phyloP scores from a whole-genome alignment of 78 protist species.

The Chrysochromulina parva region DNA sequence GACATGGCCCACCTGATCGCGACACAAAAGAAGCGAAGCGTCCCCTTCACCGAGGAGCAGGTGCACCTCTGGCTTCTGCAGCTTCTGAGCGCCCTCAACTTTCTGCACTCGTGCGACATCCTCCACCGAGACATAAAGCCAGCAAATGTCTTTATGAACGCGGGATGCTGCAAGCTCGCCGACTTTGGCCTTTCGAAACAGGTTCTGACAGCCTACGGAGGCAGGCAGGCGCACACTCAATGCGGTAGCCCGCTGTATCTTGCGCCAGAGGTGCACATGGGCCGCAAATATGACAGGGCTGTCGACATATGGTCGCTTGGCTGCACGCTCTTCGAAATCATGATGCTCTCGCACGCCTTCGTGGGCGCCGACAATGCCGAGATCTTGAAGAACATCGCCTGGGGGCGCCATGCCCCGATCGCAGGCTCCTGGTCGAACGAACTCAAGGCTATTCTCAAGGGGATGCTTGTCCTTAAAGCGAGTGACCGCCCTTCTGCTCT shows the following conservation, averaged over 20 bases:
- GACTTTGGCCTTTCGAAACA: not conserved
- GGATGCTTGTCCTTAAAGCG: not conserved
- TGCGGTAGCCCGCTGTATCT: not conserved
- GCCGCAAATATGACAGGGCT: not conserved
- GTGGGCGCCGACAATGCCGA: not conserved
- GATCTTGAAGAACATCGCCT: not conserved
- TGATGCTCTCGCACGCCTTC: not conserved
- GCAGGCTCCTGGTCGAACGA: not conserved
- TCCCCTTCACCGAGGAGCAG: not conserved
- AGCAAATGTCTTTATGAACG: not conserved
- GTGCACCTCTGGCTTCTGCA: not conserved
- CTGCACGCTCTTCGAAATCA: not conserved
- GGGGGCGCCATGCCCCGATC: not conserved
- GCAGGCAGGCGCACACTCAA: not conserved
- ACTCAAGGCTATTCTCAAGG: not conserved
- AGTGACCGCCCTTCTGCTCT: no score
- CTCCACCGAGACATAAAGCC: not conserved
- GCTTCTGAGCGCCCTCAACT: not conserved
- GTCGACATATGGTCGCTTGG: not conserved
- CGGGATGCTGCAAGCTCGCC: not conserved
- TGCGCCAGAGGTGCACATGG: slow-evolving; percentile 4
- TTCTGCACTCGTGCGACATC: not conserved
- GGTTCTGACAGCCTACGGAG: not conserved
- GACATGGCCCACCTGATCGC: not conserved
- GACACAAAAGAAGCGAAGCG: not conserved